Base-by-base conservation (phyloP, 2,329 filamentous ascomycete genomes). In the Arthroderma uncinatum region DNA sequence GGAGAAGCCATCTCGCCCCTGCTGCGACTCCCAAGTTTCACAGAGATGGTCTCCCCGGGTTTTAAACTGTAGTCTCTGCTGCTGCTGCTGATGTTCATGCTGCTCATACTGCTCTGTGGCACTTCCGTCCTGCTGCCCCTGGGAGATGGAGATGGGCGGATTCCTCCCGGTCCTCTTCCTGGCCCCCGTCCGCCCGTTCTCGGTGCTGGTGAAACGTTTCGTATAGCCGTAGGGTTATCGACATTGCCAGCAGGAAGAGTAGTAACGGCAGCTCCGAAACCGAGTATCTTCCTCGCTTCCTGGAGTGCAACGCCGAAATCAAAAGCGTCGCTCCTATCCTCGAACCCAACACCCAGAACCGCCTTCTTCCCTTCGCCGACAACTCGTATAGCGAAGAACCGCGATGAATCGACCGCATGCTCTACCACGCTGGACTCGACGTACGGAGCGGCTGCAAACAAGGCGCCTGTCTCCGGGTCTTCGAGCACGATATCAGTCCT, bases 391-490 rank as follows among this genome's bases (percentile, higher is more conserved):
- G 89, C 89, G 67, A 95, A 95, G 78, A 95, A 95, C 34, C 89
- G 82, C 60, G 82, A 84, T 67, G 83, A 88, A 69, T 95, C 89
- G 21, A 87, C 75, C 19, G 87, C 87, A 63, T 88, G 81, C 73
- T 93, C 87, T 50, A 95, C 87, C 5, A 80, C 81, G 16, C 77
- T 77, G 1, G 78, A 69, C 23, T 77, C 73, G 0, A 82, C 84
- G 72, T 94, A 95, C 0, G 90, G 89, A 0, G 86, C 86, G 0
- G 88, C 89, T 48, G 89, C 89, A 70, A 95, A 95, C 21, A 95
- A 78, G 65, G 87, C 81, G 28, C 86, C 88, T 0, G 77, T 83
- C 23, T 77, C 76, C 2, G 84, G 74, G 69, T 95, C 89, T 68
- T 95, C 89, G 50, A 95, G 82, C 28, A 93, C 77, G 61, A 93